phyloP scores from a whole-genome alignment of 2,329 filamentous ascomycete species.

The Nectriaceae sp. region DNA sequence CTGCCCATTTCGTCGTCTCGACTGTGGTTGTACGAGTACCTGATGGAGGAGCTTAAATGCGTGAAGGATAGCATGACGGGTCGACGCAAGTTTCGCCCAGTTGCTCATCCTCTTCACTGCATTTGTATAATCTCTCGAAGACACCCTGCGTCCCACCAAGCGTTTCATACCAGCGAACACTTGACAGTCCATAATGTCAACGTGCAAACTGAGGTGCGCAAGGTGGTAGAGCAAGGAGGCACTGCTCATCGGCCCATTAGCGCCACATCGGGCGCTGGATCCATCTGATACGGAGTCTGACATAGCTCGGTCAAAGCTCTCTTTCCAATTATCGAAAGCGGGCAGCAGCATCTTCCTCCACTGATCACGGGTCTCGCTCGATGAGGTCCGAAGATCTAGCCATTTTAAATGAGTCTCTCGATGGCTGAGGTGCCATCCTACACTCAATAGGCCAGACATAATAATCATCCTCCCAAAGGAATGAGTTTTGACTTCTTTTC shows the following conservation, averaged over 20 bases:
- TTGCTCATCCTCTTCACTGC: slow-evolving; percentile 75
- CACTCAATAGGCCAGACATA: slow-evolving; percentile 86
- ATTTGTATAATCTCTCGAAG: slow-evolving; percentile 70
- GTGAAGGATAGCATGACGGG: slow-evolving; percentile 81
- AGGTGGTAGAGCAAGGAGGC: slow-evolving; percentile 82
- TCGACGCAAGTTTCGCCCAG: slow-evolving; percentile 76
- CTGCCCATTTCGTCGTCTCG: slow-evolving; percentile 24
- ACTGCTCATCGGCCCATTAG: slow-evolving; percentile 70
- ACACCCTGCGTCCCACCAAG: slow-evolving; percentile 77
- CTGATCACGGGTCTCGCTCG: slow-evolving; percentile 63
- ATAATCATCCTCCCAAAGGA: slow-evolving; percentile 87
- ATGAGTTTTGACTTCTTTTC: slow-evolving; percentile 79
- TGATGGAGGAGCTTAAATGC: slow-evolving; percentile 77
- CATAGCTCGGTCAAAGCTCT: slow-evolving; percentile 75
- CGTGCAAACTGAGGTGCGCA: slow-evolving; percentile 85
- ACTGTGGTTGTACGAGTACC: slow-evolving; percentile 64
- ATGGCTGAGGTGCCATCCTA: slow-evolving; percentile 90
- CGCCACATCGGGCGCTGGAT: slow-evolving; percentile 44
- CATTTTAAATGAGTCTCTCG: slow-evolving; percentile 83
- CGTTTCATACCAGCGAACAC: slow-evolving; percentile 81
- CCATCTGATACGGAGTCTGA: slow-evolving; percentile 38
- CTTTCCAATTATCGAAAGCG: slow-evolving; percentile 86
- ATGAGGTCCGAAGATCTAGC: slow-evolving; percentile 67
- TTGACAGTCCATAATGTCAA: slow-evolving; percentile 87
- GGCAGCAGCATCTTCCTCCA: slow-evolving; percentile 77